Percentiles rank a stretch among this genome's conserved stretches.
phyloP scores from a whole-genome alignment of 1,284 basidiomycete genomes.

The Leccinum pachyderme region DNA sequence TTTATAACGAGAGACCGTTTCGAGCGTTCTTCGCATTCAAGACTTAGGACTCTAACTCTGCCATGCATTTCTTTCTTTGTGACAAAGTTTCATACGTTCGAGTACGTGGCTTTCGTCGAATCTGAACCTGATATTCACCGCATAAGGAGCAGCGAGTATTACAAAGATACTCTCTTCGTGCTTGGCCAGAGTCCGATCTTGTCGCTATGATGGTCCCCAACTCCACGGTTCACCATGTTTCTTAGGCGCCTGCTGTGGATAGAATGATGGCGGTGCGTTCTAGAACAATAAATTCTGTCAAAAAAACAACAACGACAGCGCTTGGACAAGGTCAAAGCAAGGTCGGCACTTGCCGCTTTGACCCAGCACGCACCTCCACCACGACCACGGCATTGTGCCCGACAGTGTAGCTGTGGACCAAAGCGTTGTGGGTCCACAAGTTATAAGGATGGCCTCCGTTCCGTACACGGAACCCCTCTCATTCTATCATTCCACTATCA shows the following conservation, averaged over 20 bases:
- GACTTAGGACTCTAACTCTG: neutral
- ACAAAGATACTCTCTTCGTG: neutral
- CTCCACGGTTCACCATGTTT: too few species aligned
- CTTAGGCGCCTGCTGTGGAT: too few species aligned
- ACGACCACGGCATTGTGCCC: neutral
- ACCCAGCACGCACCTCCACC: neutral
- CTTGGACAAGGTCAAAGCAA: constrained; percentile 19
- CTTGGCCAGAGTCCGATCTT: too few species aligned
- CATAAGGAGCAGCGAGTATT: neutral
- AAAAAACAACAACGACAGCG: neutral
- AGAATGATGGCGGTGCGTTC: too few species aligned
- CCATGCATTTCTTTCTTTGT: neutral
- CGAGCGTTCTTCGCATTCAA: neutral
- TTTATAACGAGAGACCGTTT: constrained; percentile 4
- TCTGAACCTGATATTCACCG: neutral
- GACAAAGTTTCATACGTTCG: neutral
- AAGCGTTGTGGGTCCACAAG: constrained; percentile 7
- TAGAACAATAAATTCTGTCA: neutral
- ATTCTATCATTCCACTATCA: neutral
- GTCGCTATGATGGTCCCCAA: too few species aligned
- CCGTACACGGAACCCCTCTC: constrained; percentile 6
- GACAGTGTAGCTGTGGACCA: neutral
- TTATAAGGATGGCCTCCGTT: constrained; percentile 13
- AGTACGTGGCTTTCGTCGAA: constrained; percentile 2
- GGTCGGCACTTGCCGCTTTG: constrained; percentile 10